These are phyloP conservation scores for Schizochytrium sp. DNA, from an alignment of 108 stramenopile genomes.

Conservation along the genomic window DNA sequence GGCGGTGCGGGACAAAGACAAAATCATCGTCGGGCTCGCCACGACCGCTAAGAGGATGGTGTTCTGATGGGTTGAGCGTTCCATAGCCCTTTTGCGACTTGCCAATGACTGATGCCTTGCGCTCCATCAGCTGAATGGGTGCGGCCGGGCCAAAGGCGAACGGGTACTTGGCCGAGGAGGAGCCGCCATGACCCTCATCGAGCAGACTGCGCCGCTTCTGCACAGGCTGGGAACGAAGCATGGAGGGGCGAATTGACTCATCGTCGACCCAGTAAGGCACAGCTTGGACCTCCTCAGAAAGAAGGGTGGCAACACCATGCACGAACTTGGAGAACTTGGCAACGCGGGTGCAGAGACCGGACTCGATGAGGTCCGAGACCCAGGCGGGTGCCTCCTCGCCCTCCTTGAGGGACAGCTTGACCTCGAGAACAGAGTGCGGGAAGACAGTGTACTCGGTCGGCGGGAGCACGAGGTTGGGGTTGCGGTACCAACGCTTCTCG, in stretches of 20 bases:
- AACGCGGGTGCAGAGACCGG: slow-evolving; percentile 75
- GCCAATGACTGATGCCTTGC: not conserved
- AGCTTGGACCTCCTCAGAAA: slow-evolving; percentile 79
- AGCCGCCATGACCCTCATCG: not conserved
- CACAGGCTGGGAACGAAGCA: slow-evolving; percentile 27
- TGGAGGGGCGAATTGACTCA: slow-evolving; percentile 73
- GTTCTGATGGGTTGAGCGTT: not conserved
- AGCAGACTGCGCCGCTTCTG: slow-evolving; percentile 25
- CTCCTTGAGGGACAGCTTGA: slow-evolving; percentile 84
- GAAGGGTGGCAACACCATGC: slow-evolving; percentile 73
- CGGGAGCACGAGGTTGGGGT: slow-evolving; percentile 54
- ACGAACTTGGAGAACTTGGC: slow-evolving; percentile 88
- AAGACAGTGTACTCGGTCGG: slow-evolving; percentile 80
- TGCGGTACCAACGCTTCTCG: slow-evolving; percentile 73
- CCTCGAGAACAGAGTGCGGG: slow-evolving; percentile 89
- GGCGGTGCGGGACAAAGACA: not conserved
- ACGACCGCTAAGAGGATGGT: not conserved
- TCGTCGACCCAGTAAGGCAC: slow-evolving; percentile 97
- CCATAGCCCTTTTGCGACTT: not conserved
- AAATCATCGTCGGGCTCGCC: not conserved
- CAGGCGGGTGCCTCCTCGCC: slow-evolving; percentile 71
- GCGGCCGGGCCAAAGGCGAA: not conserved
- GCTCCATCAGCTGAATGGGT: slow-evolving; percentile 9
- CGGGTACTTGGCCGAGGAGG: not conserved
- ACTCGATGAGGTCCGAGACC: slow-evolving; percentile 79